Evolutionary conservation across 805 yeast genomes (phyloP), one percentile per base, ranked within the genome.

Genomic region (Lipomyces sp.): DNA sequence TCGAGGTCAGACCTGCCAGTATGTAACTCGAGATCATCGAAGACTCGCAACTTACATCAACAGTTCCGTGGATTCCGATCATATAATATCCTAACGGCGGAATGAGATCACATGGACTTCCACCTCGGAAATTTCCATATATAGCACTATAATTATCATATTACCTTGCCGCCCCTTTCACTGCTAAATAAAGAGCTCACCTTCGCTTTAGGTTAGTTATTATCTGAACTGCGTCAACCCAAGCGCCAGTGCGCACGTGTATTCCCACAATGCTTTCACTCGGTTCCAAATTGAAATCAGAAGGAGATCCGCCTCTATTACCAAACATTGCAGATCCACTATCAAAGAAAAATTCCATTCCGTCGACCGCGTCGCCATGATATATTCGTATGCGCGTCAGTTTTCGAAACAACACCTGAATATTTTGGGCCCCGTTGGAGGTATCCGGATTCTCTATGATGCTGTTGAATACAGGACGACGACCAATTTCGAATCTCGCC

Each of bases 211-310:
- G 34, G 50, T 65, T 67, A 2, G 96, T 90, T 24, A 86, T 81
- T 42, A 95, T 79, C 74, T 90, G 95, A 30, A 91, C 79, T 1
- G 89, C 97, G 80, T 95, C 98, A 4, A 95, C 81, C 98, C 98
- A 95, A 1, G 82, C 86, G 10, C 98, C 98, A 53, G 86, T 81
- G 70, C 96, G 82, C 57, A 92, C 78, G 54, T 83, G 81, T 63
- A 93, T 79, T 33, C 88, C 89, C 2, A 81, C 75, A 6, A 94
- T 79, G 8, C 70, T 65, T 74, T 94, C 97, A 57, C 86, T 90
- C 0, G 75, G 76, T 2, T 79, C 79, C n/a, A 92, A 72, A 0
- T 74, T 75, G 65, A 88, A 83, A 66, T 88, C 92, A 65, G 84
- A 71, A n/a, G 78, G 78, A 5, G 69, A 57, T 13, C 82, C 83